Conservation (phyloP, 495 filamentous ascomycete genomes). For the Sphaerosporella brunnea region DNA sequence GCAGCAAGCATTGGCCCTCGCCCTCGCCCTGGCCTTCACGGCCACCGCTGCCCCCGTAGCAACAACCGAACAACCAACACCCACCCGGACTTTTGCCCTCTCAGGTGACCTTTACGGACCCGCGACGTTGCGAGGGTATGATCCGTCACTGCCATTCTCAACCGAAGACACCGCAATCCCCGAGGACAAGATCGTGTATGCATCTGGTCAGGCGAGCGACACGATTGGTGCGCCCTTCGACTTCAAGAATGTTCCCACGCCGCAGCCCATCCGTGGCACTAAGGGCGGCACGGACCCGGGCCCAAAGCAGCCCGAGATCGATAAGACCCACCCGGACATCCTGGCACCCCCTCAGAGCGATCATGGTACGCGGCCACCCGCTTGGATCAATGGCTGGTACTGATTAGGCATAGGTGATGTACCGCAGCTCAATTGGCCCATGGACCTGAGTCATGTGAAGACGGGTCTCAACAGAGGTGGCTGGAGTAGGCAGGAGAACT, state of each 20-base stretch:
- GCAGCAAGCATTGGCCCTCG: too few species aligned
- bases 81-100: conserved; percentile 20
- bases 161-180: conserved; percentile 15
- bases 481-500: conserved; percentile 54
- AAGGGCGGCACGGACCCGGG: conserved; percentile 33
- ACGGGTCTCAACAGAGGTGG: conserved; percentile 41
- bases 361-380: conserved; percentile 26
- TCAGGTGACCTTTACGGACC: conserved; percentile 17
- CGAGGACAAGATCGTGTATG: conserved; percentile 24
- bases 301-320: conserved; percentile 34
- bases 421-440: conserved; percentile 51
- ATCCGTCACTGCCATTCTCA: conserved; percentile 14
- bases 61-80: neutral
- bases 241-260: conserved; percentile 41
- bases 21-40: neutral
- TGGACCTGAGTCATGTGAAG: conserved; percentile 48
- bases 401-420: conserved; percentile 22
- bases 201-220: conserved; percentile 39
- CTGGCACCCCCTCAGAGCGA: conserved; percentile 52
- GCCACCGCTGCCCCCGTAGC: conserved; percentile 3
- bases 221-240: conserved; percentile 45
- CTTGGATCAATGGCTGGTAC: neutral
- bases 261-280: conserved; percentile 50
- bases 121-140: conserved; percentile 19
- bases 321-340: conserved; percentile 47